Conservation (phyloP, 139 green algal genomes). For the Chlamydomonas sphaeroides region DNA sequence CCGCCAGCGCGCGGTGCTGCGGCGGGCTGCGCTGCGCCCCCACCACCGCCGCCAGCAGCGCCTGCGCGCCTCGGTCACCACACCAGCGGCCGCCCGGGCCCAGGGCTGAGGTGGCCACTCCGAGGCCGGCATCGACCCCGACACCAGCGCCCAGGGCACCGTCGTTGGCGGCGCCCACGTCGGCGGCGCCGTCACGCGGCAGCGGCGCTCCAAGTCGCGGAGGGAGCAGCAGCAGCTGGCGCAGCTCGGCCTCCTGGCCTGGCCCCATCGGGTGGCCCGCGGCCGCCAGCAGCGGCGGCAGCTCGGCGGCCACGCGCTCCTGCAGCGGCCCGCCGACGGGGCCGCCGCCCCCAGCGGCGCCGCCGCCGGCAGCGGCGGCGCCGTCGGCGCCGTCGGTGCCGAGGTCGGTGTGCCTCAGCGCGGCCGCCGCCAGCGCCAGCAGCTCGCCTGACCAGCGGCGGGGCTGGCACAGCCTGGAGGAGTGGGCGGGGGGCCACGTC, state of each 20-base stretch:
- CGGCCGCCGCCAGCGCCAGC: neutral
- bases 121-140: no score
- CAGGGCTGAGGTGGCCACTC: no score
- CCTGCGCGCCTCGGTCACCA: neutral
- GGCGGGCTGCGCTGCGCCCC: neutral
- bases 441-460: neutral
- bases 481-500: no score
- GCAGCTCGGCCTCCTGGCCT: neutral
- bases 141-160: neutral
- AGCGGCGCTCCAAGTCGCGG: neutral
- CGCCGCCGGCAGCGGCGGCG: neutral
- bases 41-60: neutral
- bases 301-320: no score
- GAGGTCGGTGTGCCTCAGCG: neutral
- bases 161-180: neutral
- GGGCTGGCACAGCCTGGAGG: conserved; percentile 11
- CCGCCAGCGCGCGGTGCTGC: neutral
- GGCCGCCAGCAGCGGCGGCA: neutral
- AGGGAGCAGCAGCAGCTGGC: neutral
- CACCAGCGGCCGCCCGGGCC: neutral
- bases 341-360: neutral
- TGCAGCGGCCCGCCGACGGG: no score
- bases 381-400: neutral
- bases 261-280: neutral
- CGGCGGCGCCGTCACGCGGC: neutral